Evolutionary conservation across 108 stramenopile genomes (phyloP).

Genomic region (Phaeodactylum tricornutum): DNA sequence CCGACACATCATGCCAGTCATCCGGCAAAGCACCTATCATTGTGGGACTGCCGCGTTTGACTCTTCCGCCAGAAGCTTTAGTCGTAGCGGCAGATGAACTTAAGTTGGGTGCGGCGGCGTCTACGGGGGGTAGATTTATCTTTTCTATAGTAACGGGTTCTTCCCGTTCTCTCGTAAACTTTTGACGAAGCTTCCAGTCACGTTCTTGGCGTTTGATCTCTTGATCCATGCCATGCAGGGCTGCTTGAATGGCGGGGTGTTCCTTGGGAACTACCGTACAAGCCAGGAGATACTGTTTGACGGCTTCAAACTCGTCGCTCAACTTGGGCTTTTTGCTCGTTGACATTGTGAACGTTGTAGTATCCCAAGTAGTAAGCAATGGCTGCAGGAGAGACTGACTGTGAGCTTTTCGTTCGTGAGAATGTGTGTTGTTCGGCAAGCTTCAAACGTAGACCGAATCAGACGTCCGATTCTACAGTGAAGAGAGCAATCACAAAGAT

Average conservation of each 20-base stretch:
- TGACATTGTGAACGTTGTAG: no score
- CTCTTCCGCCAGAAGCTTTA: not conserved
- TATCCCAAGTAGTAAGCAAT: no score
- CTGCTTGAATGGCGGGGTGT: constrained; percentile 46
- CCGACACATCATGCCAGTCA: constrained; percentile 37
- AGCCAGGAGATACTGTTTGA: no score
- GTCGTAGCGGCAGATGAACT: not conserved
- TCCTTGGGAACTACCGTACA: no score
- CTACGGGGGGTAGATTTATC: not conserved
- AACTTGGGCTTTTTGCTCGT: no score
- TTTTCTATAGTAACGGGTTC: not conserved
- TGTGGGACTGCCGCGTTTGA: not conserved
- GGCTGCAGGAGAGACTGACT: no score
- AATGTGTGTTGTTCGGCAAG: no score
- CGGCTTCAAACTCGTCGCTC: no score
- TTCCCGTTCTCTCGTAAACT: constrained; percentile 18
- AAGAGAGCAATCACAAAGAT: no score
- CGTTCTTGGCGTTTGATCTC: constrained; percentile 42
- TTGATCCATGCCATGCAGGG: constrained; percentile 50
- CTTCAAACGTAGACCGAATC: no score
- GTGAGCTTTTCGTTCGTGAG: no score
- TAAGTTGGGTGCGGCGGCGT: not conserved
- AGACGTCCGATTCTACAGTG: no score
- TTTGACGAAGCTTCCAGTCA: constrained; percentile 44
- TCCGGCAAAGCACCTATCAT: constrained; percentile 1